Evolutionary conservation across 345 rosid genomes (phyloP).

Genomic region (Erodium maritimum): DNA sequence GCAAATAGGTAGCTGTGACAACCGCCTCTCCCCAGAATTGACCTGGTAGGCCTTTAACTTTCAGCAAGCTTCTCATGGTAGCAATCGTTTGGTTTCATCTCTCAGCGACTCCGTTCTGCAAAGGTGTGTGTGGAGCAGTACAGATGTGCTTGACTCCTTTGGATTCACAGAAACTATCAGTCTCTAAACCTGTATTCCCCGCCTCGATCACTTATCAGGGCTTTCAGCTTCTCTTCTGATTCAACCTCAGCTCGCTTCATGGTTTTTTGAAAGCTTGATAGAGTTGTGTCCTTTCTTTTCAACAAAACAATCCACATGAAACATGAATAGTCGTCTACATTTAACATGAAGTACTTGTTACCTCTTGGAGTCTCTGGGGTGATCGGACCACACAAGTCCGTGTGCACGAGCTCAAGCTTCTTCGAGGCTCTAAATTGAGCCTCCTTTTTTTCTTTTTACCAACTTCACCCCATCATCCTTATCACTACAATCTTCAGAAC

Average conservation of each 20-base stretch:
- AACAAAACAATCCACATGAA: too few species aligned
- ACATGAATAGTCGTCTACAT: too few species aligned
- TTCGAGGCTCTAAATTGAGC: too few species aligned
- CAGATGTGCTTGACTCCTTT: background rate
- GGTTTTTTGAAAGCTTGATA: background rate
- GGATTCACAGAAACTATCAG: background rate
- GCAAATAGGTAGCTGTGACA: background rate
- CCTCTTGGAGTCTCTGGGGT: too few species aligned
- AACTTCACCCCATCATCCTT: too few species aligned
- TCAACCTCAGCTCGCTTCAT: background rate
- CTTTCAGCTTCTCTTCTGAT: background rate
- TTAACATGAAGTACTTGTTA: too few species aligned
- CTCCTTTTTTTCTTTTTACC: too few species aligned
- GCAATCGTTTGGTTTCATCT: slow-evolving; percentile 1
- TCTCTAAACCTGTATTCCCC: background rate
- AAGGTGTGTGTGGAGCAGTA: background rate
- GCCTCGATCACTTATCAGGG: background rate
- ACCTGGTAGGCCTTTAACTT: background rate
- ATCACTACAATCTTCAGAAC: too few species aligned
- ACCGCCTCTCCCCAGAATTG: slow-evolving; percentile 1
- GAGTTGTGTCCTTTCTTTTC: too few species aligned
- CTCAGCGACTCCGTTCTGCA: background rate
- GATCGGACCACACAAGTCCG: too few species aligned
- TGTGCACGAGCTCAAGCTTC: too few species aligned
- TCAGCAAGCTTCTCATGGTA: slow-evolving; percentile 8